A percentile compares a stretch with the other conserved stretches of the same genome.
Evolutionary conservation across 2,329 filamentous ascomycete genomes (phyloP).

Genomic region (Podosphaera xanthii): DNA sequence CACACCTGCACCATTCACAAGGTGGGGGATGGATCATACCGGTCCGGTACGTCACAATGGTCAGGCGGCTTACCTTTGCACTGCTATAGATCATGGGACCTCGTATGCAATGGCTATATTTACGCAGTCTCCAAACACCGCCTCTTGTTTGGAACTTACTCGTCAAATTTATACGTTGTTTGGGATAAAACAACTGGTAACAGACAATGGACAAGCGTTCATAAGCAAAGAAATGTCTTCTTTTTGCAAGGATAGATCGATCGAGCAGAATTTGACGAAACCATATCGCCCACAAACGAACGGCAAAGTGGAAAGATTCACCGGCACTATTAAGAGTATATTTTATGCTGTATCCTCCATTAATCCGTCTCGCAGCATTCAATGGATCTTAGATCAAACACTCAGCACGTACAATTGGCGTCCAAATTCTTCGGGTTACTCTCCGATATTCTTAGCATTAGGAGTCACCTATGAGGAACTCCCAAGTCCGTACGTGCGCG

Average conservation of each 20-base stretch:
- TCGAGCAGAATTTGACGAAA: background rate
- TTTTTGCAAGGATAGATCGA: constrained; percentile 1
- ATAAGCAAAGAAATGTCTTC: background rate
- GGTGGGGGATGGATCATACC: background rate
- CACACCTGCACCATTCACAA: background rate
- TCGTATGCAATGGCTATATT: background rate
- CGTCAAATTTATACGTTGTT: background rate
- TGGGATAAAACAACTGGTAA: background rate
- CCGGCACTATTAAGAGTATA: background rate
- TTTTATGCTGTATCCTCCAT: background rate
- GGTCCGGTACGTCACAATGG: background rate
- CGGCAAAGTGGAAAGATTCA: constrained; percentile 1
- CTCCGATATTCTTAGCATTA: background rate
- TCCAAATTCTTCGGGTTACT: background rate
- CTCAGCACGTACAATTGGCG: background rate
- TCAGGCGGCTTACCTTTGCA: background rate
- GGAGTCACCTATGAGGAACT: background rate
- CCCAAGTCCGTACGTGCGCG: background rate
- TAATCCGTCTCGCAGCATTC: background rate
- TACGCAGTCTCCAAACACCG: background rate
- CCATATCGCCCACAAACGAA: background rate
- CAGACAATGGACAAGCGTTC: background rate
- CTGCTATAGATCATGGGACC: background rate
- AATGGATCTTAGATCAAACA: background rate
- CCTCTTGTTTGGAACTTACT: background rate